Percentiles rank a stretch among this genome's conserved stretches.
Evolutionary conservation across 495 filamentous ascomycete species (phyloP).

Genomic region (Choiromyces venosus): DNA sequence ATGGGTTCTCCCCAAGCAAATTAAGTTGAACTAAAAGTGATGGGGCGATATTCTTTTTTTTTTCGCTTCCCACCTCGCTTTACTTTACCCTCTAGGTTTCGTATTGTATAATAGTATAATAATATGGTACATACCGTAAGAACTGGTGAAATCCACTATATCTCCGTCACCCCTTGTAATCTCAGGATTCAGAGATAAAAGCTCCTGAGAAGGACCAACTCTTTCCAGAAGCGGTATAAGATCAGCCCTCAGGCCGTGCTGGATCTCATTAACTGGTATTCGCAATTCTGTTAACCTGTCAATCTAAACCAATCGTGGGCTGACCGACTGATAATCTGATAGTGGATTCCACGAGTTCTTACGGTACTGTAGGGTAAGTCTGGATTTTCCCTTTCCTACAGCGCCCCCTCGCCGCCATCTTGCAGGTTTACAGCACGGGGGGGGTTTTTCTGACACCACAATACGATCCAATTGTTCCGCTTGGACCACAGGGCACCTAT

Average conservation of each 20-base stretch:
- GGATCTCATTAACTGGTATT: too few relatives aligned
- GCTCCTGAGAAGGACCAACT: too few relatives aligned
- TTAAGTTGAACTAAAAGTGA: not conserved
- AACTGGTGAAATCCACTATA: too few relatives aligned
- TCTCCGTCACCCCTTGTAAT: too few relatives aligned
- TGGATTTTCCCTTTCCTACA: not conserved
- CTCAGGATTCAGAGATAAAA: too few relatives aligned
- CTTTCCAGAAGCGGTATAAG: too few relatives aligned
- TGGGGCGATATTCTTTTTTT: not conserved
- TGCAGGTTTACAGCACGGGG: not conserved
- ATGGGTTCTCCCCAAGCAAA: not conserved
- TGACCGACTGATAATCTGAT: too few relatives aligned
- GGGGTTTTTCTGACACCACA: not conserved
- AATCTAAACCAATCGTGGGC: too few relatives aligned
- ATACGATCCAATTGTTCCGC: not conserved
- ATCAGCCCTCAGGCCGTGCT: too few relatives aligned
- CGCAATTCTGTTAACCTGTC: too few relatives aligned
- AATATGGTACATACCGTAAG: not conserved
- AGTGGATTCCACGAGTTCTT: too few relatives aligned
- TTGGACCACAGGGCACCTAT: not conserved
- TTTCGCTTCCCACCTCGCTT: not conserved
- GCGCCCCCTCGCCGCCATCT: not conserved
- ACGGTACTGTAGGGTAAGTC: not conserved
- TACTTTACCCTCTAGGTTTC: not conserved
- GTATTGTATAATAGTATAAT: slow-evolving; percentile 1